Evolutionary conservation across 495 filamentous ascomycete genomes (phyloP).

Genomic region (Cairneyella variabilis): DNA sequence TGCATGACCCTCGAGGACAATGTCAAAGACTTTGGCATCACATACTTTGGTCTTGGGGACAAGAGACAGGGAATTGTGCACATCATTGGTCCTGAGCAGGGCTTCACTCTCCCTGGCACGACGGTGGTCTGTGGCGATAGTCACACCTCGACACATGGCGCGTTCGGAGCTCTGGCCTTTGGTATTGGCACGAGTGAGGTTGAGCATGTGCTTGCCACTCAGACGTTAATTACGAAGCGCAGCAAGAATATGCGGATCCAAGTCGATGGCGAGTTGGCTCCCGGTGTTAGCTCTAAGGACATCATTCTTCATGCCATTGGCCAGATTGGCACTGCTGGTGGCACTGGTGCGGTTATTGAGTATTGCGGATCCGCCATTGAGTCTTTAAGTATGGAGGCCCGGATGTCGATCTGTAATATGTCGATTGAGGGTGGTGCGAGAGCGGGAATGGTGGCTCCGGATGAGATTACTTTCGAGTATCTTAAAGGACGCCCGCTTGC

Average conservation of each 20-base stretch:
- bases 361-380: slow-evolving; percentile 93
- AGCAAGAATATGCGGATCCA: slow-evolving; percentile 99
- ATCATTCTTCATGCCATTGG: slow-evolving; percentile 93
- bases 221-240: slow-evolving; percentile 87
- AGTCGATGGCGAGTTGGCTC: slow-evolving; percentile 85
- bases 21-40: slow-evolving; percentile 92
- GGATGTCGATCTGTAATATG: slow-evolving; percentile 99
- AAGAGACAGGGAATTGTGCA: slow-evolving; percentile 98
- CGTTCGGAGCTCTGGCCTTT: slow-evolving; percentile 92
- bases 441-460: slow-evolving; percentile 95
- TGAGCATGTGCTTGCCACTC: slow-evolving; percentile 95
- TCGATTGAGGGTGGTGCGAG: slow-evolving; percentile 96
- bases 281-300: slow-evolving; percentile 94
- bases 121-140: slow-evolving; percentile 97
- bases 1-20: slow-evolving; percentile 95
- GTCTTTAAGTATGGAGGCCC: slow-evolving; percentile 87
- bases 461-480: slow-evolving; percentile 91
- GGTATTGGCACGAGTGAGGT: slow-evolving; percentile 98
- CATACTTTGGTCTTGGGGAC: slow-evolving; percentile 95
- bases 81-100: slow-evolving; percentile 98
- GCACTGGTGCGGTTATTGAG: slow-evolving; percentile 92
- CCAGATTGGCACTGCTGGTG: slow-evolving; percentile 91
- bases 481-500: slow-evolving; percentile 86
- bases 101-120: slow-evolving; percentile 95
- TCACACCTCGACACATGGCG: slow-evolving; percentile 96